These are phyloP conservation scores for Annulohypoxylon stygium DNA, from an alignment of 495 filamentous ascomycete species.

Conservation along the genomic window DNA sequence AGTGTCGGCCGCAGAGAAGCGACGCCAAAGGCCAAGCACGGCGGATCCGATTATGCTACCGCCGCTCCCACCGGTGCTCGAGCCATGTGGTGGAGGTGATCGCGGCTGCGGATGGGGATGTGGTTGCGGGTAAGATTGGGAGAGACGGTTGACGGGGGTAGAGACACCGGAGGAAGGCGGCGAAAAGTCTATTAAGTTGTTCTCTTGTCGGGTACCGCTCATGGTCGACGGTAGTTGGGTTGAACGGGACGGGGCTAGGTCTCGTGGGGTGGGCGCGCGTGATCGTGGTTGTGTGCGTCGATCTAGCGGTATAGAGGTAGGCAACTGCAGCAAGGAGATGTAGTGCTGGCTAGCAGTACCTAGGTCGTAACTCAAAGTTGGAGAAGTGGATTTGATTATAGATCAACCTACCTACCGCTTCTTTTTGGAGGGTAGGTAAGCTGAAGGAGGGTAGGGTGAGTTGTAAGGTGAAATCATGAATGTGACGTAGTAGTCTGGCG, in stretches of 20 bases:
- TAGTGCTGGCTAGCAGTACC: conserved; percentile 2
- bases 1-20: conserved; percentile 50
- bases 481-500: conserved; percentile 47
- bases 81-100: conserved; percentile 34
- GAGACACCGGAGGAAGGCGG: conserved; percentile 41
- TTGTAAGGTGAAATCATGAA: conserved; percentile 31
- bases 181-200: conserved; percentile 43
- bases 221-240: conserved; percentile 11
- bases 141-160: conserved; percentile 21
- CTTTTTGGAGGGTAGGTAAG: conserved; percentile 11
- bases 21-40: conserved; percentile 51
- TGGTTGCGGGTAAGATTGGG: conserved; percentile 20
- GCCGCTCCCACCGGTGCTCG: conserved; percentile 38
- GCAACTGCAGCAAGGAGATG: not conserved
- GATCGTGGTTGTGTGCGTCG: conserved; percentile 28
- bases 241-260: not conserved
- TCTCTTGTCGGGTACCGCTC: conserved; percentile 34
- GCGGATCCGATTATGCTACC: conserved; percentile 46
- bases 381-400: conserved; percentile 28
- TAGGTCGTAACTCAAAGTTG: conserved; percentile 7
- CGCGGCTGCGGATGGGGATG: conserved; percentile 28
- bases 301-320: conserved; percentile 21
- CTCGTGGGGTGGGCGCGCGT: conserved; percentile 24
- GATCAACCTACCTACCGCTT: conserved; percentile 26
- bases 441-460: conserved; percentile 10